Conservation (phyloP, 345 rosid genomes). For the Eucalyptus sp. region DNA sequence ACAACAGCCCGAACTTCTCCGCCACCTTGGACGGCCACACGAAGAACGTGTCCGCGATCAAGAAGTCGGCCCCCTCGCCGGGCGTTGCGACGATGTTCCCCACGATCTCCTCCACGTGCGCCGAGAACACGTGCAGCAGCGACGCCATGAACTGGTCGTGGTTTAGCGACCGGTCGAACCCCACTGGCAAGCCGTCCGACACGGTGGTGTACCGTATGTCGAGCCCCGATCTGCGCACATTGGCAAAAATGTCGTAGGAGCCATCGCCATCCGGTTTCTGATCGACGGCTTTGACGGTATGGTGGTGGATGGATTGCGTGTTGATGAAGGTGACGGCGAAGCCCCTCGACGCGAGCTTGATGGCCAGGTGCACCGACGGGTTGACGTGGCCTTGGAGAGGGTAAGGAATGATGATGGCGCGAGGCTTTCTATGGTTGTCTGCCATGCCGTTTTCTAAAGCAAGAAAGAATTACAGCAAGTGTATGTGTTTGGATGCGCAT, state of each 20-base stretch:
- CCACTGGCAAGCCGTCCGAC: constrained; percentile 43
- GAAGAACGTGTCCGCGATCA: constrained; percentile 55
- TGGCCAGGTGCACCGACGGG: constrained; percentile 26
- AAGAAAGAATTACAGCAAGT: background rate
- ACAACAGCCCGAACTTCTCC: constrained; percentile 24
- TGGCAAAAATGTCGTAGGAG: constrained; percentile 24
- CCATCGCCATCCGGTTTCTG: background rate
- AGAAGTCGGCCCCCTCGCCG: constrained; percentile 19
- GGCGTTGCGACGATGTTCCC: background rate
- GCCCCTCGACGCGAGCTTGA: constrained; percentile 29
- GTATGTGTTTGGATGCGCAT: background rate
- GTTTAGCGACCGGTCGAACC: constrained; percentile 47
- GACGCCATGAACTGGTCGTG: constrained; percentile 48
- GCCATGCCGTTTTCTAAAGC: constrained; percentile 6
- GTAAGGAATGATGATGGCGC: constrained; percentile 16
- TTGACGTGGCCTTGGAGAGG: constrained; percentile 39
- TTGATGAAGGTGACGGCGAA: constrained; percentile 48
- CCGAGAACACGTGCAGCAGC: constrained; percentile 38
- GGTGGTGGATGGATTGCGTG: constrained; percentile 49
- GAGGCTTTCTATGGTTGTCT: constrained; percentile 10
- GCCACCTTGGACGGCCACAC: constrained; percentile 50
- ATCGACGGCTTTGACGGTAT: constrained; percentile 6
- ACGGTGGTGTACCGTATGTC: constrained; percentile 47
- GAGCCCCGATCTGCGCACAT: constrained; percentile 6
- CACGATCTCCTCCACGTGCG: constrained; percentile 36